Evolutionary conservation across 768 basidiomycete genomes (phyloP).

Genomic region (Pholiota microspora): DNA sequence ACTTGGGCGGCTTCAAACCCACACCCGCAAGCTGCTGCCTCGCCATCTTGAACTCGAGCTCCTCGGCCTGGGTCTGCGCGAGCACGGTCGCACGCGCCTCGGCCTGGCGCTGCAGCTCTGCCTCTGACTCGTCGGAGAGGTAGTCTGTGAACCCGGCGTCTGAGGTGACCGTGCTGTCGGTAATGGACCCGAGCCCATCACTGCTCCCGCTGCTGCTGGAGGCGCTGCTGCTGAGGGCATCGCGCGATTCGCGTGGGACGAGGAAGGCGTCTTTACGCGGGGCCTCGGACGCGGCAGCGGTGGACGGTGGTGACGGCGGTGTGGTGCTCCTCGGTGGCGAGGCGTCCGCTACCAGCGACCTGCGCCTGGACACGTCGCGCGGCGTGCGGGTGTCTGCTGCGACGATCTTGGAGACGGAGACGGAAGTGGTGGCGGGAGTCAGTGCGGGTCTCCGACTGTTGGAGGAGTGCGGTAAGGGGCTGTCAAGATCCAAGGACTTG

Average conservation of each 20-base stretch:
- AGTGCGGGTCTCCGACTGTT: conserved; percentile 41
- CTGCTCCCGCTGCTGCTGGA: conserved; percentile 65
- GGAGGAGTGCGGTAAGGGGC: conserved; percentile 45
- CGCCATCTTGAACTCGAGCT: conserved; percentile 78
- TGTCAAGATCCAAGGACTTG: conserved; percentile 56
- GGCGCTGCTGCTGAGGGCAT: conserved; percentile 35
- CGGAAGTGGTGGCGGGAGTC: conserved; percentile 38
- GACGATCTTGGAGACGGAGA: conserved; percentile 37
- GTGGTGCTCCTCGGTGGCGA: no score
- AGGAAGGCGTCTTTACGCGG: conserved; percentile 12
- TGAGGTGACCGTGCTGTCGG: conserved; percentile 78
- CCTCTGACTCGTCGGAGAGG: conserved; percentile 90
- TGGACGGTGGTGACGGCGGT: conserved; percentile 11
- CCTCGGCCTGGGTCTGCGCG: conserved; percentile 80
- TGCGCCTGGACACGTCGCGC: conserved; percentile 22
- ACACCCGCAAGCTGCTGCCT: conserved; percentile 75
- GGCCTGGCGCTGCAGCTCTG: conserved; percentile 82
- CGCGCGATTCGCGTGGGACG: background rate
- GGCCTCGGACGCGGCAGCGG: conserved; percentile 9
- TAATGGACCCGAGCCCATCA: conserved; percentile 59
- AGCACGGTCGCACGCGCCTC: conserved; percentile 74
- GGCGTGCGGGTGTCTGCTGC: conserved; percentile 32
- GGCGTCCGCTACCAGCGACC: conserved; percentile 26
- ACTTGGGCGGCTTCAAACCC: conserved; percentile 72
- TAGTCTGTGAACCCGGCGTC: conserved; percentile 91